Base-by-base conservation (phyloP, 768 basidiomycete species). In the Xanthoconium stramineum region DNA sequence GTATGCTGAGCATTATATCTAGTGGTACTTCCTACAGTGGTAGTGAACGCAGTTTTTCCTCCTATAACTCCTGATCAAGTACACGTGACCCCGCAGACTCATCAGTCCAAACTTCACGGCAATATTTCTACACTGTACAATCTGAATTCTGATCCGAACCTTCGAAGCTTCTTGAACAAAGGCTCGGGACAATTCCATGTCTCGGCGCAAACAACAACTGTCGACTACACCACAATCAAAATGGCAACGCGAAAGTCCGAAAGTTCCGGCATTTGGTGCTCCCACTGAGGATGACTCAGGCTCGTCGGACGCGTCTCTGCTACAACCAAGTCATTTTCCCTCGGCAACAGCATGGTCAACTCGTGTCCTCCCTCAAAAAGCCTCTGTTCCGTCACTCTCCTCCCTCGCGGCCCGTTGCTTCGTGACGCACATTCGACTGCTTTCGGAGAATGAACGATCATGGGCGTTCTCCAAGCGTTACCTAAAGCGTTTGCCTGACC, bases 321-420 rank as follows among this genome's bases (percentile, higher is more conserved):
- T 71, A 19, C 71, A 73, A 47, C 54, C 76, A 65, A 57, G 63
- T 54, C 62, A 72, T 48, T 72, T 74, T 9, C 78, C 83, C 1
- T 81, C 83, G 0, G 80, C 84, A 10, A 75, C 80, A 24, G 78
- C 77, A 1, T 70, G 78, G 47, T 85, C 84, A 9, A 77, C 69
- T 14, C 78, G 84, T 8, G 52, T 50, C 13, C 61, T 80, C 32
- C 67, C 75, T 5, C 57, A 51, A 30, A 68, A 53, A 17, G 62
- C 43, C 13, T 45, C 67, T 29, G 64, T 82, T 13, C 79, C 81
- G 1, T 59, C 80, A 0, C 66, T 88, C n/a, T 68, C 76, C 9
- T 72, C 75, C 0, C 62, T 85, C 19, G 84, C 82, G 59, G 76
- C 78, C 5, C 77, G 80, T 29, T 68, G 74, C 7, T 85, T 88